Evolutionary conservation across 306 rosid genomes (phyloP), one percentile per base, ranked within the genome.

Genomic region (Prunus persica): DNA sequence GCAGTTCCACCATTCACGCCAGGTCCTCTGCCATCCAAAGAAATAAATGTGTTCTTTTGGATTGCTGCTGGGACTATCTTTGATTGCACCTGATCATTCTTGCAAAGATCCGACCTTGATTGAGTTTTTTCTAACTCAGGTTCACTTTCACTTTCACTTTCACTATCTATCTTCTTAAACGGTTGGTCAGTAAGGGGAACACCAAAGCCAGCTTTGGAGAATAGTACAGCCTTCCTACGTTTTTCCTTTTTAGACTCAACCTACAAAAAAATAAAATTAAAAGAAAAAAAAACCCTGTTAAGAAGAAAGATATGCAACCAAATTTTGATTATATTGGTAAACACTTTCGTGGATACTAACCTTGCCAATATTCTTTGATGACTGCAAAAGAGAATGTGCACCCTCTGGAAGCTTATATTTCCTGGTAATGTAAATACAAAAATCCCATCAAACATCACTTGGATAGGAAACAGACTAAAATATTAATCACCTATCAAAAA

Each of bases 341-440:
- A 28, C 52, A 28, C 58, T 65, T 30, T 61, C 73, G 65, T 6
- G 67, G 69, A 80, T 74, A 87, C 90, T 67, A 69, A 93, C 98
- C 96, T 81, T 90, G 30, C 89, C 93, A 65, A 91, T 90, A 52
- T 81, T 83, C 60, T 81, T 68, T 10, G 93, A 79, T 30, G 97
- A 90, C 67, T 80, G 90, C 79, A 93, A 78, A 87, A 90, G 97
- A 57, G 86, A 84, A 90, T 79, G 84, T 45, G 89, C 93, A 27
- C 75, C 79, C 74, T 91, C 98, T 7, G 97, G 93, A 85, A 93
- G 84, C 72, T 83, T 71, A 82, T 82, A 88, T 75, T 86, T 89
- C 81, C 98, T 93, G 91, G 41, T 72, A 71, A 66, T 45, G 41
- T 25, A 70, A 54, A 73, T 8, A 61, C 74, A 77, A 32, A 58